Base-by-base conservation (phyloP, 2,329 filamentous ascomycete genomes). In the Purpureocillium takamizusanense region DNA sequence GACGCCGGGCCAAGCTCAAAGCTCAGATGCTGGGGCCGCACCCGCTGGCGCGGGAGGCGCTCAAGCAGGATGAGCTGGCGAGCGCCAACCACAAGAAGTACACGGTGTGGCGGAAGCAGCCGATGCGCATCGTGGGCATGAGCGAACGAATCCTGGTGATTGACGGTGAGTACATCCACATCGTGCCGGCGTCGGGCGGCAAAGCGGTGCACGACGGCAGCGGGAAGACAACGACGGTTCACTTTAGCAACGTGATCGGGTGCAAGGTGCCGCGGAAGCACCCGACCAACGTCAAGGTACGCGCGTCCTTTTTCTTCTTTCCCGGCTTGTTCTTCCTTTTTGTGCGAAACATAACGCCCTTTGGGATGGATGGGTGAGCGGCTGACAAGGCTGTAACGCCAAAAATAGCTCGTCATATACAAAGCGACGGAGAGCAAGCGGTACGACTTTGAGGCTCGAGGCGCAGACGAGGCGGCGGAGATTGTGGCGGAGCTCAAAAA, bases 111-210 rank as follows among this genome's bases (percentile, higher is more conserved):
- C 78, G 86, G 46, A 86, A 88, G 60, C 84, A 89, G 59, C 81
- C 83, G 8, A 86, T 92, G 74, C 79, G 83, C 17, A 83, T 92
- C 50, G 80, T 85, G 31, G 80, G 78, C 4, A 75, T 83, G 52
- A 84, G 85, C 43, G 83, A 88, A 50, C 77, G 84, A 41, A 76
- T 86, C 9, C 66, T 92, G 31, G 79, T 83, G 34, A 86, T 94
- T 47, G 86, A 90, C 50, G 84, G 84, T 42, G 86, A 94, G 56
- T 92, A 89, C 57, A 78, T 94, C 44, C 85, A 90, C 59, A 87
- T 94, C 50, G 82, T 87, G 73, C 84, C 86, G 18, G 70, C 76
- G 2, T 75, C 74, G 2, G 73, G 73, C 9, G 79, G 80, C 29
- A 85, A 83, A 54, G 74, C 77, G 10, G 63, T 78, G 41, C 73